Evolutionary conservation across 495 filamentous ascomycete genomes (phyloP).

Genomic region (Usnea hakonensis): DNA sequence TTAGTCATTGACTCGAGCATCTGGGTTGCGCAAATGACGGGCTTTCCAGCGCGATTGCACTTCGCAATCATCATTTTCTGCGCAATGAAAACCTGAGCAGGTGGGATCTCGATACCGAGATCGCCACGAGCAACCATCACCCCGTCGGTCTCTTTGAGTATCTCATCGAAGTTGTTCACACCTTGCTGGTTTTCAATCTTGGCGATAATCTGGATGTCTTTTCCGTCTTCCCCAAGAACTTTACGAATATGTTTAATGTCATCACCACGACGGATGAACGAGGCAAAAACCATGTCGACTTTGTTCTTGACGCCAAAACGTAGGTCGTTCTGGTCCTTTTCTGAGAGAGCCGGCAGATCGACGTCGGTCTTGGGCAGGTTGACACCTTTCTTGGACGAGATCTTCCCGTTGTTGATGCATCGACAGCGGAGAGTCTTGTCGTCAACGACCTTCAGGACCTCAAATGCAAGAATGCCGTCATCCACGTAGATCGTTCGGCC

Average conservation of each 20-base stretch:
- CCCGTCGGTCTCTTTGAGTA: constrained; percentile 91
- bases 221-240: constrained; percentile 84
- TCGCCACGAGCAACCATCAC: constrained; percentile 99
- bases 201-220: constrained; percentile 97
- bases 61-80: constrained; percentile 99
- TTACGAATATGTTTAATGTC: constrained; percentile 90
- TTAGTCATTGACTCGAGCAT: constrained; percentile 99
- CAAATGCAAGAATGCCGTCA: constrained; percentile 92
- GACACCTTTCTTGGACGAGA: constrained; percentile 96
- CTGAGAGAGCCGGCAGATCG: constrained; percentile 93
- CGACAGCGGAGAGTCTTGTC: constrained; percentile 76
- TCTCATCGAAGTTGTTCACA: constrained; percentile 98
- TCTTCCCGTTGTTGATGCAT: constrained; percentile 94
- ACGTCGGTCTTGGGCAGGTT: constrained; percentile 98
- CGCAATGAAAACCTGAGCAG: constrained; percentile 95
- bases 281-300: constrained; percentile 98
- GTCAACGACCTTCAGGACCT: constrained; percentile 80
- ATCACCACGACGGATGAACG: constrained; percentile 87
- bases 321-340: constrained; percentile 93
- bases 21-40: constrained; percentile 87
- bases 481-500: constrained; percentile 98
- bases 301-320: constrained; percentile 94
- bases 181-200: constrained; percentile 99
- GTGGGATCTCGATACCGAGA: constrained; percentile 95
- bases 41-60: constrained; percentile 99